Percentiles rank a stretch among this genome's conserved stretches.
These are phyloP conservation scores for Zymoseptoria passerinii DNA, from an alignment of 2,329 filamentous ascomycete species.

Conservation along the genomic window DNA sequence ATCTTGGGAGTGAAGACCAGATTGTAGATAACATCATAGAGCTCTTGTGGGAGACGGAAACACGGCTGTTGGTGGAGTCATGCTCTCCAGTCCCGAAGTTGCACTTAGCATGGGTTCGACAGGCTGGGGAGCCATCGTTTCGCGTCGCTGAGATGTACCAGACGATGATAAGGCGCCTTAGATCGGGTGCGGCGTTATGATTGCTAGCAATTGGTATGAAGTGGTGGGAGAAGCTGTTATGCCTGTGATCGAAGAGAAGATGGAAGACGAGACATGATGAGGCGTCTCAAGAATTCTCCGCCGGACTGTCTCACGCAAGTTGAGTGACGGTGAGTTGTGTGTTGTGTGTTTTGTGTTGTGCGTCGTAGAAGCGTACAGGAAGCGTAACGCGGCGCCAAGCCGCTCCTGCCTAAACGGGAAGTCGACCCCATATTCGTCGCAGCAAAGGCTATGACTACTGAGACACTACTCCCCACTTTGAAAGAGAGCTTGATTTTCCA, in stretches of 20 bases:
- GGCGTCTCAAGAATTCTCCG: not conserved
- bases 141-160: not conserved
- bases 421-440: not conserved
- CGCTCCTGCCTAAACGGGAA: not conserved
- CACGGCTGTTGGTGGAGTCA: not conserved
- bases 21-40: conserved; percentile 6
- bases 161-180: not conserved
- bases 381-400: not conserved
- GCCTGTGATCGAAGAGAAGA: not conserved
- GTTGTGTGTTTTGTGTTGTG: not conserved
- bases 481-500: too few species aligned
- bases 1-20: conserved; percentile 2
- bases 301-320: not conserved
- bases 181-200: not conserved
- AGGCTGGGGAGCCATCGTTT: not conserved
- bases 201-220: not conserved
- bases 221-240: not conserved
- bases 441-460: not conserved
- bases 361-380: not conserved
- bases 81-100: not conserved
- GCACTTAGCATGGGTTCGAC: not conserved
- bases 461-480: too few species aligned
- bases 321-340: not conserved
- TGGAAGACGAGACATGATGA: not conserved
- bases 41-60: conserved; percentile 3